A percentile compares a stretch with the other conserved stretches of the same genome.
phyloP scores from a whole-genome alignment of 805 yeast genomes.

The Myxozyma geophila region DNA sequence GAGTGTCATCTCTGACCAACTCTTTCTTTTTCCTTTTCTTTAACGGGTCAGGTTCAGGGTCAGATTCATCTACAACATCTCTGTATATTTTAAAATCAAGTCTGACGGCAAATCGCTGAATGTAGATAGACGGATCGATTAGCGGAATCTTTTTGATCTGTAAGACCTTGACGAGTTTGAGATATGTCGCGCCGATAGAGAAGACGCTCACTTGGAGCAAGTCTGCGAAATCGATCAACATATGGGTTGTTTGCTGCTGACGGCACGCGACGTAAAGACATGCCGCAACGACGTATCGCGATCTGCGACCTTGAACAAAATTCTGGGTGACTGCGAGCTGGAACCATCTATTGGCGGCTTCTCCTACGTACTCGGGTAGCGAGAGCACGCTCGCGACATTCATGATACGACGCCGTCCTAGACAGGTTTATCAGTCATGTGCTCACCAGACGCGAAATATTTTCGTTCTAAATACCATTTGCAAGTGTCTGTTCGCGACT shows the following conservation, averaged over 20 bases:
- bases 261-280: slow-evolving; percentile 95
- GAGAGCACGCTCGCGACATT: slow-evolving; percentile 77
- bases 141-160: slow-evolving; percentile 78
- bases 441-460: no score
- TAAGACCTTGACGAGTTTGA: slow-evolving; percentile 86
- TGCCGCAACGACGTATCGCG: slow-evolving; percentile 93
- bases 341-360: slow-evolving; percentile 88
- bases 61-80: not conserved
- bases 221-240: slow-evolving; percentile 94
- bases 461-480: slow-evolving; percentile 52
- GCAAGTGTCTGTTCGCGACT: slow-evolving; percentile 86
- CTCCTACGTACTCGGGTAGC: slow-evolving; percentile 84
- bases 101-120: slow-evolving; percentile 90
- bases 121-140: slow-evolving; percentile 92
- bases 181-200: slow-evolving; percentile 93
- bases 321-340: slow-evolving; percentile 81
- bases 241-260: slow-evolving; percentile 85
- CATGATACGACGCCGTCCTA: slow-evolving; percentile 68
- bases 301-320: slow-evolving; percentile 95
- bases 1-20: slow-evolving; percentile 37
- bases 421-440: not conserved
- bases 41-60: not conserved
- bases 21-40: not conserved
- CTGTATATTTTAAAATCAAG: slow-evolving; percentile 77
- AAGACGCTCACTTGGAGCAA: slow-evolving; percentile 88